These are phyloP conservation scores for Alternaria arborescens DNA, from an alignment of 2,329 filamentous ascomycete species.

Conservation along the genomic window DNA sequence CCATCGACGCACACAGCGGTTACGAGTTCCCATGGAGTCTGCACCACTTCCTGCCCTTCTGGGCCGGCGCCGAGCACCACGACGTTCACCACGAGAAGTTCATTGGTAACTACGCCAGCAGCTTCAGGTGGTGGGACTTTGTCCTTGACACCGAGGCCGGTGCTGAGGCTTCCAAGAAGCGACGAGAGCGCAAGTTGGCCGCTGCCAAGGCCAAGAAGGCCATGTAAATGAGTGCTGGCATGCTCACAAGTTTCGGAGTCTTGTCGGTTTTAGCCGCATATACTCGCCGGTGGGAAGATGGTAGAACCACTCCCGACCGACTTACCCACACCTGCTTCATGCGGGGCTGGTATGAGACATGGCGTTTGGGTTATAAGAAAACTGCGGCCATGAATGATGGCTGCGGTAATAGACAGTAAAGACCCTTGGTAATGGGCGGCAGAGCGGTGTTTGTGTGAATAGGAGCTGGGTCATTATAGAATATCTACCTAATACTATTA, in stretches of 20 bases:
- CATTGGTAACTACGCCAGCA: conserved; percentile 96
- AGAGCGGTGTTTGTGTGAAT: conserved; percentile 31
- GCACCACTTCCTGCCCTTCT: conserved; percentile 95
- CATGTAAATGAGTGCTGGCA: conserved; percentile 32
- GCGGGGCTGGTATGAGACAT: conserved; percentile 21
- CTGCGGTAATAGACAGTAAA: conserved; percentile 22
- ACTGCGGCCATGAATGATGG: conserved; percentile 24
- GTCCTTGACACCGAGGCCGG: conserved; percentile 91
- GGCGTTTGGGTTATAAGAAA: conserved; percentile 36
- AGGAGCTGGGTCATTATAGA: conserved; percentile 28
- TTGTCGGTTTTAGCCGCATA: conserved; percentile 23
- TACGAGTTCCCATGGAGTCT: conserved; percentile 99
- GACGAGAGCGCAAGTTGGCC: conserved; percentile 78
- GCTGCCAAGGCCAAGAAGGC: conserved; percentile 62
- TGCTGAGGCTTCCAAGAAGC: conserved; percentile 82
- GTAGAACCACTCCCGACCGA: conserved; percentile 7
- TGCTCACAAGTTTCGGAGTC: not conserved
- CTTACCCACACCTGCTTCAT: conserved; percentile 10
- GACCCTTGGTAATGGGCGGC: conserved; percentile 38
- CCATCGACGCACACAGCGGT: conserved; percentile 95
- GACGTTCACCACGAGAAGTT: conserved; percentile 98
- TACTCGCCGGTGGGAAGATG: not conserved
- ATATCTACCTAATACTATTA: conserved; percentile 40
- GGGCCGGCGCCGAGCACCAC: conserved; percentile 96
- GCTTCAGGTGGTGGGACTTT: conserved; percentile 99